Conservation (phyloP, 805 yeast genomes). For the Cyberlindnera mississippiensis region DNA sequence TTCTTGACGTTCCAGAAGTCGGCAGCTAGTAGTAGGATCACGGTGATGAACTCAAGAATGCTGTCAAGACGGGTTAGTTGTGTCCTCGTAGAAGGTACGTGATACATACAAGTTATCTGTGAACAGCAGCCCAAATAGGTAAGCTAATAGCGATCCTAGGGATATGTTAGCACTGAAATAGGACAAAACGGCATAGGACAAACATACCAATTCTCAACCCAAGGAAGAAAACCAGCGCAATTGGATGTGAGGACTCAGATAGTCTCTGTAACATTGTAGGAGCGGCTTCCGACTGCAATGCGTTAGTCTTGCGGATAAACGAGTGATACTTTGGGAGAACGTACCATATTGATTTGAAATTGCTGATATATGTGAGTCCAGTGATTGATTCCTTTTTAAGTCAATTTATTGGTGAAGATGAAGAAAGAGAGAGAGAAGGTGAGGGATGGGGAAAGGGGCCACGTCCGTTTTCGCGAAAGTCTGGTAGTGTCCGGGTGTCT, state of each 20-base stretch:
- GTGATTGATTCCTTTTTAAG: no score
- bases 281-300: no score
- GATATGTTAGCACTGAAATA: neutral
- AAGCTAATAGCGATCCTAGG: slow-evolving; percentile 53
- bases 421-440: no score
- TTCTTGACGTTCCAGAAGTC: slow-evolving; percentile 95
- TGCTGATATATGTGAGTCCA: no score
- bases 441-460: no score
- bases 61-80: slow-evolving; percentile 21
- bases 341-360: no score
- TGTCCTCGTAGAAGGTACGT: slow-evolving; percentile 3
- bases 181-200: neutral
- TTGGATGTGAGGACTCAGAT: slow-evolving; percentile 74
- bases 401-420: no score
- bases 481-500: no score
- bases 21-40: slow-evolving; percentile 72
- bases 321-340: no score
- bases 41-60: slow-evolving; percentile 73
- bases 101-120: slow-evolving; percentile 48
- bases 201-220: slow-evolving; percentile 49
- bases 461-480: no score
- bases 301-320: no score
- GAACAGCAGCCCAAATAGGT: slow-evolving; percentile 67
- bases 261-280: slow-evolving; percentile 32
- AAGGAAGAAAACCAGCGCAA: slow-evolving; percentile 66